phyloP scores from a whole-genome alignment of 1,139 yeast species.

The Lodderomyces metapsilosis region DNA sequence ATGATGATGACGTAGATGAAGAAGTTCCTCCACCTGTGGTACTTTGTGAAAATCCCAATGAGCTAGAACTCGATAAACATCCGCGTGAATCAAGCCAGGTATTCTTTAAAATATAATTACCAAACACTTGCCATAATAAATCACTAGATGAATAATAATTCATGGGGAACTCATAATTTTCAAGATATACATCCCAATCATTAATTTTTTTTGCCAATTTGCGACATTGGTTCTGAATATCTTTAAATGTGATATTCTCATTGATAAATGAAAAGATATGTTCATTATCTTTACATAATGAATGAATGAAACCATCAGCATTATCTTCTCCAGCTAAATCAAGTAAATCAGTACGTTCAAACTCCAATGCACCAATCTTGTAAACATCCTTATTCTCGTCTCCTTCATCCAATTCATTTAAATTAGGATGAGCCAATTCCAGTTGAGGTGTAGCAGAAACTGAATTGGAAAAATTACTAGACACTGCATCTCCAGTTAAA shows the following conservation, averaged over 20 bases:
- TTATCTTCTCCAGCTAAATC: slow-evolving; percentile 48
- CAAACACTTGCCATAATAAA: slow-evolving; percentile 34
- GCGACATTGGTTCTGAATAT: slow-evolving; percentile 47
- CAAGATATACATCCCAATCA: slow-evolving; percentile 34
- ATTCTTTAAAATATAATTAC: slow-evolving; percentile 29
- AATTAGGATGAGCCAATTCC: slow-evolving; percentile 4
- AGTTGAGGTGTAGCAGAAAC: not conserved
- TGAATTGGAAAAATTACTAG: not conserved
- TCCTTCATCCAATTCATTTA: slow-evolving; percentile 8
- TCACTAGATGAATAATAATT: slow-evolving; percentile 19
- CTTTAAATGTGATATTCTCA: slow-evolving; percentile 46
- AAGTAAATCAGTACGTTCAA: slow-evolving; percentile 50
- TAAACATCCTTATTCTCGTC: slow-evolving; percentile 30
- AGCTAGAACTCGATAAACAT: slow-evolving; percentile 12
- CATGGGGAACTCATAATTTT: slow-evolving; percentile 40
- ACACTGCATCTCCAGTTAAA: not conserved
- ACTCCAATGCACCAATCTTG: slow-evolving; percentile 54
- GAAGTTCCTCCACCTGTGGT: slow-evolving; percentile 12
- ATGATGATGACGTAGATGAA: no score
- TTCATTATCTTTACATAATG: slow-evolving; percentile 39
- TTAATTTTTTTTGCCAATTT: slow-evolving; percentile 35
- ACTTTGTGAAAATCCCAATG: not conserved
- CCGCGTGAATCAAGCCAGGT: slow-evolving; percentile 25
- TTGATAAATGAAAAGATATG: slow-evolving; percentile 46
- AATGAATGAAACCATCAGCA: slow-evolving; percentile 51